These are phyloP conservation scores for Strigomonas oncopelti DNA, from an alignment of 208 protist genomes.

Conservation along the genomic window DNA sequence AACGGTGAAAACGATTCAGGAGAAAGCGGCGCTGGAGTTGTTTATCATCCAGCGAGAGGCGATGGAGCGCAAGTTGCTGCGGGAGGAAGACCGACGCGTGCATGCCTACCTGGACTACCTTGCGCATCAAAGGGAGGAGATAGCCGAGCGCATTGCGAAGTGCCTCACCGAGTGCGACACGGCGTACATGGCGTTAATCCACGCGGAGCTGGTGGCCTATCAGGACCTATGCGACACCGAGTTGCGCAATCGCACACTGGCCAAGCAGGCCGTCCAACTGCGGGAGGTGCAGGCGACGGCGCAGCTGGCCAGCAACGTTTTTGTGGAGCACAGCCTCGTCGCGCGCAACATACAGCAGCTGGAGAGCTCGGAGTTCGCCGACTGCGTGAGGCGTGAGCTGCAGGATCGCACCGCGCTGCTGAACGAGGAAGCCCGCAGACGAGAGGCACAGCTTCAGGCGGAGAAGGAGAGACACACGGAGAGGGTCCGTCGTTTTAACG, in stretches of 20 bases:
- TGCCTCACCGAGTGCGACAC: constrained; percentile 16
- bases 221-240: constrained; percentile 18
- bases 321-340: constrained; percentile 11
- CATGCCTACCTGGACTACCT: constrained; percentile 17
- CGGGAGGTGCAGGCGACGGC: constrained; percentile 30
- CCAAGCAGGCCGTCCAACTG: constrained; percentile 23
- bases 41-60: constrained; percentile 28
- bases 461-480: neutral
- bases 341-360: neutral
- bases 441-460: neutral
- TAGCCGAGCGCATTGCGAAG: constrained; percentile 15
- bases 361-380: neutral
- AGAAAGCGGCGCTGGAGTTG: constrained; percentile 23
- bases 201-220: constrained; percentile 18
- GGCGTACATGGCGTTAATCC: neutral
- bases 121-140: constrained; percentile 21
- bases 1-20: constrained; percentile 23
- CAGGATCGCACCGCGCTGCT: neutral
- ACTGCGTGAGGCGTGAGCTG: neutral
- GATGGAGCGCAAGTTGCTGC: constrained; percentile 38
- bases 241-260: constrained; percentile 19
- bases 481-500: neutral
- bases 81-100: constrained; percentile 40
- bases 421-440: neutral
- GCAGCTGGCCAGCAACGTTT: constrained; percentile 25